phyloP scores from a whole-genome alignment of 805 yeast species.

The Teunomyces kruisii region DNA sequence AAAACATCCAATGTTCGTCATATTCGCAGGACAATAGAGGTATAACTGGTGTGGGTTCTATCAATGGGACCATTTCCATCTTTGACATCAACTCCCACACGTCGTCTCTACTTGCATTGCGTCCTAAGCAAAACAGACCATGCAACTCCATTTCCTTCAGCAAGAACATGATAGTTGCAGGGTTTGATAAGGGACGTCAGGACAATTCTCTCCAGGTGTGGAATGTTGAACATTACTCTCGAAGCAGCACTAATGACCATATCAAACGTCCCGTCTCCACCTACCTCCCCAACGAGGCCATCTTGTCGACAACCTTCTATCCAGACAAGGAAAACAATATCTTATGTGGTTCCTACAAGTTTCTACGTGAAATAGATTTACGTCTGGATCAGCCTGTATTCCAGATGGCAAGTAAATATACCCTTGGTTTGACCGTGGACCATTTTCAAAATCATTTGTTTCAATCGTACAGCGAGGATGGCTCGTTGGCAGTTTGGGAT shows the following conservation, averaged over 20 bases:
- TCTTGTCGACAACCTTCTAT: conserved; percentile 66
- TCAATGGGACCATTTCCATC: conserved; percentile 63
- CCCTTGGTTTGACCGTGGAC: conserved; percentile 66
- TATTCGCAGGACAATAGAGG: conserved; percentile 59
- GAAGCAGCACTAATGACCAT: conserved; percentile 47
- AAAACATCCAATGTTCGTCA: conserved; percentile 63
- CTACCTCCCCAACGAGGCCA: conserved; percentile 70
- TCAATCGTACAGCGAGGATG: conserved; percentile 79
- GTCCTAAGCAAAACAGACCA: conserved; percentile 68
- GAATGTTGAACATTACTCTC: conserved; percentile 66
- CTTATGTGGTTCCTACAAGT: conserved; percentile 74
- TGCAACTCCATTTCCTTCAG: conserved; percentile 76
- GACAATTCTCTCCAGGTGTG: conserved; percentile 78
- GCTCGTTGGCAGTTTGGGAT: conserved; percentile 82
- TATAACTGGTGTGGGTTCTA: conserved; percentile 69
- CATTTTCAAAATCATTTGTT: conserved; percentile 67
- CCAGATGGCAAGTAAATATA: conserved; percentile 74
- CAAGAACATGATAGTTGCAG: conserved; percentile 68
- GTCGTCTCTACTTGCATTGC: conserved; percentile 40
- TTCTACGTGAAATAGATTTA: conserved; percentile 74
- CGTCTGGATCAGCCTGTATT: conserved; percentile 63
- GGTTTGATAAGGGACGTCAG: conserved; percentile 74
- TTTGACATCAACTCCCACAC: conserved; percentile 54
- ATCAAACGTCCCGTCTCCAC: conserved; percentile 53
- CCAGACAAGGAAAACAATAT: conserved; percentile 55